These are phyloP conservation scores for Coemansia sp. DNA, from an alignment of 192 early-diverging fungal species.

Conservation along the genomic window DNA sequence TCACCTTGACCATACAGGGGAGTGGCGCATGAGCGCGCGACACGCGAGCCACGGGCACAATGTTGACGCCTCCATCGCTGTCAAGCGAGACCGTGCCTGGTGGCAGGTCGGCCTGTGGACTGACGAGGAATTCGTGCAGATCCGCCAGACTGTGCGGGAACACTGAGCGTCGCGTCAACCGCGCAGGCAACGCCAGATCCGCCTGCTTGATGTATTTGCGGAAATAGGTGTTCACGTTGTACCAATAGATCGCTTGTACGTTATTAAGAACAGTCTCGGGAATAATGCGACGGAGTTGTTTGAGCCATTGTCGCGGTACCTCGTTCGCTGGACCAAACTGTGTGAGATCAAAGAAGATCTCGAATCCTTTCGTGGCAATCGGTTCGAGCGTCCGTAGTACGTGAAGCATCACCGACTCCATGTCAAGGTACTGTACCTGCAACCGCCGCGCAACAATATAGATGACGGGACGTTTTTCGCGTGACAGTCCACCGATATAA, in stretches of 20 bases:
- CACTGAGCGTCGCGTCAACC: constrained; percentile 64
- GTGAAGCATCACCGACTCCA: constrained; percentile 80
- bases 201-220: constrained; percentile 65
- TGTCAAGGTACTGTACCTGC: constrained; percentile 74
- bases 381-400: constrained; percentile 70
- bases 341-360: constrained; percentile 81
- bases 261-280: constrained; percentile 67
- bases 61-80: constrained; percentile 63
- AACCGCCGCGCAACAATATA: constrained; percentile 84
- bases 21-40: constrained; percentile 64
- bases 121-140: constrained; percentile 71
- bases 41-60: constrained; percentile 69
- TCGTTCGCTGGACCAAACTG: constrained; percentile 80
- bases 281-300: constrained; percentile 70
- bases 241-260: constrained; percentile 70
- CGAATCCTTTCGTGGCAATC: constrained; percentile 67
- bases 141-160: constrained; percentile 71
- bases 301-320: constrained; percentile 73
- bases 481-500: constrained; percentile 80
- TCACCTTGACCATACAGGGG: constrained; percentile 81
- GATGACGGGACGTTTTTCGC: constrained; percentile 74
- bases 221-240: constrained; percentile 81
- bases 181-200: constrained; percentile 46
- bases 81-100: constrained; percentile 76
- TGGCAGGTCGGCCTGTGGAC: constrained; percentile 74